Base-by-base conservation (phyloP, 305 asterid genomes). In the Fraxinus dipetala region DNA sequence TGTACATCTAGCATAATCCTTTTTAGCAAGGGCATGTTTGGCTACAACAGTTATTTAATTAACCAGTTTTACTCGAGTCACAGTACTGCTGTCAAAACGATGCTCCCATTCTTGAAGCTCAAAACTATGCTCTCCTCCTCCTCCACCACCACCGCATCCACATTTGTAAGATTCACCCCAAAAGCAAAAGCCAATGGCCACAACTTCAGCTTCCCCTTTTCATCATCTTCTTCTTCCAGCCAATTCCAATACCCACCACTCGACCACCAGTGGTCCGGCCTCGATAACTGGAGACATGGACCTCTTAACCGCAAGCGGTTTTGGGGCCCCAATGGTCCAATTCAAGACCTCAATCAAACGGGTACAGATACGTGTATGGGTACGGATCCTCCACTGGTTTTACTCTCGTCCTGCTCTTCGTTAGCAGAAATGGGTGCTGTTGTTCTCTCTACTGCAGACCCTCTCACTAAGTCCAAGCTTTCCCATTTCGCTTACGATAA, bases 241-340 rank as follows among this genome's bases (percentile, higher is more conserved):
- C 67, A 75, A 22, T 87, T 77, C 75, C 72, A 75, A n/a, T 87
- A 86, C 72, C 89, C 90, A 0, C 84, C 87, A 14, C 85, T 81
- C 79, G 89, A 87, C 78, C 85, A 72, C 63, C 90, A 88, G 80
- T 96, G 98, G 99, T 84, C 93, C 72, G 99, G 98, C 82, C 93
- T 96, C 75, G 87, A 88, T 18, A 81, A 82, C 70, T 96, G 99
- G 99, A 92, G 99, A 88, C 86, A 72, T 34, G 83, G 87, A 80
- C 90, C 94, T 13, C 87, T 92, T 80, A 93, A 94, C 88, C 90
- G 86, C 13, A 81, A 87, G 85, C 94, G 95, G 4, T 80, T 73
- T 34, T 94, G 99, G 99, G 99, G 99, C 7, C 86, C 93, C 79
- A 86, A 88, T 48, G 98, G 97, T 18, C 98, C 98, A 26, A 83